Percentiles rank a stretch among this genome's conserved stretches.
phyloP scores from a whole-genome alignment of 2,329 filamentous ascomycete species.

The Aspergillus pseudoglaucus region DNA sequence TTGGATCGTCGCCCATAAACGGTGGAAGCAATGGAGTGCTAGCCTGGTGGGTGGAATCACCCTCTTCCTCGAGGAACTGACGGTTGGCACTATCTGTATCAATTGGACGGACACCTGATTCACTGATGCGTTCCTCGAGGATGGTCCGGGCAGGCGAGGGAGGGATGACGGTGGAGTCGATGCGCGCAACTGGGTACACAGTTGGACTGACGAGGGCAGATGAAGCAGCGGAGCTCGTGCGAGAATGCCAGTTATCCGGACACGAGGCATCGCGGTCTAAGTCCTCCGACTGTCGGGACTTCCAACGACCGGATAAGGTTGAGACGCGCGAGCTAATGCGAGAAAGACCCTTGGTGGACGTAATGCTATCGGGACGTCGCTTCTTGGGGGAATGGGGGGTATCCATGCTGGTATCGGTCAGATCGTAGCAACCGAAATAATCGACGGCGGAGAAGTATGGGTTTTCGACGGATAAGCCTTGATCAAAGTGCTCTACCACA shows the following conservation, averaged over 20 bases:
- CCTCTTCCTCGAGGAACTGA: conserved; percentile 37
- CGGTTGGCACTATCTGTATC: conserved; percentile 50
- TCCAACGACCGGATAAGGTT: conserved; percentile 56
- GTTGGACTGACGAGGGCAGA: conserved; percentile 33
- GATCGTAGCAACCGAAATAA: conserved; percentile 36
- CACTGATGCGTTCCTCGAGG: conserved; percentile 49
- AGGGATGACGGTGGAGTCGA: conserved; percentile 48
- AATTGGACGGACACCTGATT: conserved; percentile 45
- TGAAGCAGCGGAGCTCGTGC: conserved; percentile 38
- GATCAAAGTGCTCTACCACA: conserved; percentile 32
- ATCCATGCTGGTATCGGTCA: conserved; percentile 59
- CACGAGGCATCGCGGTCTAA: conserved; percentile 22
- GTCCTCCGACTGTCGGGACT: conserved; percentile 28
- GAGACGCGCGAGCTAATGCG: conserved; percentile 66
- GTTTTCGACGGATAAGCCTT: conserved; percentile 23
- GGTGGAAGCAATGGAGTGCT: conserved; percentile 82
- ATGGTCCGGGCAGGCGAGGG: conserved; percentile 59
- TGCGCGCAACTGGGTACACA: conserved; percentile 29
- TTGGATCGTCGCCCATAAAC: conserved; percentile 57
- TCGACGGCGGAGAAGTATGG: conserved; percentile 25
- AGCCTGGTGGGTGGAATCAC: conserved; percentile 56
- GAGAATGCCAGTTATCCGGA: conserved; percentile 31
- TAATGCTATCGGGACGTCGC: conserved; percentile 45
- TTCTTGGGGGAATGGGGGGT: conserved; percentile 50
- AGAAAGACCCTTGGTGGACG: conserved; percentile 45